These are phyloP conservation scores for Psilocybe sp. DNA, from an alignment of 768 basidiomycete genomes.

Conservation along the genomic window DNA sequence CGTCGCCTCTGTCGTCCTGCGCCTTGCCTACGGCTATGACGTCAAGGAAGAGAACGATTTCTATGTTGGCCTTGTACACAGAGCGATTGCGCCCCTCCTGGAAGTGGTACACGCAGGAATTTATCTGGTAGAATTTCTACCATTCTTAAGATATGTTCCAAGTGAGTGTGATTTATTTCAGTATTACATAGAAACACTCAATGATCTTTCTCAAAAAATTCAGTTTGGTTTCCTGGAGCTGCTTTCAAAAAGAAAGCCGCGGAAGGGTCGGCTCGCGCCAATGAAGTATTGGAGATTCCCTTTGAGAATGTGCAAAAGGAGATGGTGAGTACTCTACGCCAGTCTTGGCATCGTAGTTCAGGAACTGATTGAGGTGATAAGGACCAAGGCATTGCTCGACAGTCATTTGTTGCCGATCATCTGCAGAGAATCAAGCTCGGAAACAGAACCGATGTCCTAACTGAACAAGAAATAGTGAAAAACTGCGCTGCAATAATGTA, in stretches of 20 bases:
- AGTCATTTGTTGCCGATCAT: constrained; percentile 24
- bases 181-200: background rate
- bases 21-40: constrained; percentile 38
- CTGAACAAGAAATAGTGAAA: constrained; percentile 31
- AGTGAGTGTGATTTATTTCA: constrained; percentile 11
- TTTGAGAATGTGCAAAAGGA: constrained; percentile 24
- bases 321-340: constrained; percentile 17
- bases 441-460: constrained; percentile 11
- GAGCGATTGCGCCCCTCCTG: constrained; percentile 23
- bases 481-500: constrained; percentile 41
- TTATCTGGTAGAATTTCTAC: constrained; percentile 38
- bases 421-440: constrained; percentile 18
- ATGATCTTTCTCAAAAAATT: too few species aligned
- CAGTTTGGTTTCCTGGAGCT: constrained; percentile 39
- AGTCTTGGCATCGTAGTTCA: background rate
- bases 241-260: constrained; percentile 28
- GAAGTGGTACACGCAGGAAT: constrained; percentile 33
- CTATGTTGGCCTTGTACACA: constrained; percentile 33
- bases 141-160: constrained; percentile 27
- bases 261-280: constrained; percentile 16
- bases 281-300: constrained; percentile 21
- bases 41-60: constrained; percentile 32
- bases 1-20: constrained; percentile 33
- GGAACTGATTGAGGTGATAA: background rate
- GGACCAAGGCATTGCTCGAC: constrained; percentile 19